Base-by-base conservation (phyloP, 2,329 filamentous ascomycete genomes). In the Nemania sp. region DNA sequence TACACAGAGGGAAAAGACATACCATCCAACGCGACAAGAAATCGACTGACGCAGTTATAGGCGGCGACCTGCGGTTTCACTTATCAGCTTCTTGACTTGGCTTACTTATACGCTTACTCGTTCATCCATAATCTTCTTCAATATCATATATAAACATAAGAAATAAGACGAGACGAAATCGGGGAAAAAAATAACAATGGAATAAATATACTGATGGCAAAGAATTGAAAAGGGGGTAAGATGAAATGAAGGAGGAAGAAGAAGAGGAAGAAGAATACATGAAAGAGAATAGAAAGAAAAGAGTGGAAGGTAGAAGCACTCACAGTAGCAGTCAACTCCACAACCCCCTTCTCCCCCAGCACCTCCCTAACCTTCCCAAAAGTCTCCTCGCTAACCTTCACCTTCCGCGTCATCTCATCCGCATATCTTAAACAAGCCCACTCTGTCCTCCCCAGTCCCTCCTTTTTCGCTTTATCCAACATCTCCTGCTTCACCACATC, bases 21-120 rank as follows among this genome's bases (percentile, higher is more conserved):
- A 86, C 83, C 89, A 73, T 95, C 86, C 51, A 96, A 71, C 12
- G 90, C 90, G 17, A 95, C 90, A 61, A 95, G 71, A 63, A 95
- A 92, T 24, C 90, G 80, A 69, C 88, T 91, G 14, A 95, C 90
- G 67, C 89, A 92, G 69, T 95, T 95, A 70, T 95, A 95, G 49
- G 83, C 84, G 11, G 88, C 89, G 61, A 83, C 70, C 79, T 81
- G 15, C 43, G n/a, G n/a, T n/a, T n/a, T n/a, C n/a, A n/a, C n/a
- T n/a, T n/a, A n/a, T n/a, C n/a, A n/a, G n/a, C n/a, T n/a, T n/a
- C n/a, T n/a, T n/a, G n/a, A n/a, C n/a, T n/a, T n/a, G n/a, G n/a
- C n/a, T n/a, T n/a, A n/a, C n/a, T n/a, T n/a, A n/a, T n/a, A n/a
- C n/a, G n/a, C n/a, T n/a, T n/a, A n/a, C n/a, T n/a, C n/a, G n/a